phyloP scores from a whole-genome alignment of 2,329 filamentous ascomycete species.

The Aspergillus chevalieri region DNA sequence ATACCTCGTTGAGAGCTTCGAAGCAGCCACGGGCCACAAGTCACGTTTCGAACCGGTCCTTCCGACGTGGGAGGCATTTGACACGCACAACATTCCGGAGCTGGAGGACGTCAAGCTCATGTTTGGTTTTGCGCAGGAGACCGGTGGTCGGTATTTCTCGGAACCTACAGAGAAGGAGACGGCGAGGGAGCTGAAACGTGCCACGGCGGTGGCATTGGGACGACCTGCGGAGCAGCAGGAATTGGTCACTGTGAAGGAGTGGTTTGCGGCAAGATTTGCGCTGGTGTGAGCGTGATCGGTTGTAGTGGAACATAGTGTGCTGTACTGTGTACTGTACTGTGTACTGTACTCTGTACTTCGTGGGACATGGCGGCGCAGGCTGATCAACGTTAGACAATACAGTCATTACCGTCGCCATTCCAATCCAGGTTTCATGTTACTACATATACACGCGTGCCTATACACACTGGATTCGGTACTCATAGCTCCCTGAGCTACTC shows the following conservation, averaged over 20 bases:
- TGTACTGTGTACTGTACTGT: too few species aligned
- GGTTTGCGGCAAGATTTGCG: not conserved
- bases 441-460: too few species aligned
- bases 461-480: too few species aligned
- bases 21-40: constrained; percentile 22
- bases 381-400: too few species aligned
- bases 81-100: constrained; percentile 6
- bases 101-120: constrained; percentile 8
- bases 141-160: constrained; percentile 6
- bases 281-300: not conserved
- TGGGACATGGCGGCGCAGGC: too few species aligned
- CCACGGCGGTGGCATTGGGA: constrained; percentile 1
- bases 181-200: constrained; percentile 4
- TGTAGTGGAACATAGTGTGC: too few species aligned
- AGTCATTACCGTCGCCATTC: too few species aligned
- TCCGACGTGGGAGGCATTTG: constrained; percentile 8
- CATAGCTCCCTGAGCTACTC: too few species aligned
- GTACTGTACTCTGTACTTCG: too few species aligned
- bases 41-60: constrained; percentile 5
- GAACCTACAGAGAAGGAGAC: constrained; percentile 4
- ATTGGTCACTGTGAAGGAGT: not conserved
- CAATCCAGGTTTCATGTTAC: not conserved
- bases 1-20: constrained; percentile 26
- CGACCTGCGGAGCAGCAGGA: not conserved
- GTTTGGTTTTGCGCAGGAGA: constrained; percentile 9